Percentiles rank a stretch among this genome's conserved stretches.
Conservation (phyloP, 495 filamentous ascomycete species). For the Neurospora sp. region DNA sequence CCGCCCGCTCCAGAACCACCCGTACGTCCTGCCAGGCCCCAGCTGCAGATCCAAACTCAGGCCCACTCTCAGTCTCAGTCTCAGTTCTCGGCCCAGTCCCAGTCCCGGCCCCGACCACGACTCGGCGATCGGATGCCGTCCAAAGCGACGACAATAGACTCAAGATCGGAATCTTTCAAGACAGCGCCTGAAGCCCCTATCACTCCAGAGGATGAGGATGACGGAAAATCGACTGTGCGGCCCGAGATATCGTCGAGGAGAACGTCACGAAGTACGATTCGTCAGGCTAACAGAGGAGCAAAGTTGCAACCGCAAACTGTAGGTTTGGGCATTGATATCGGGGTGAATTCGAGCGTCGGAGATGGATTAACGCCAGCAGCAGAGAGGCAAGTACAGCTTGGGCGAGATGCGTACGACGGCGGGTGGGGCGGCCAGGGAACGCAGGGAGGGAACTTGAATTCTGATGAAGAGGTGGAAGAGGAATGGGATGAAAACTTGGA, state of each 20-base stretch:
- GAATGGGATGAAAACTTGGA: slow-evolving; percentile 48
- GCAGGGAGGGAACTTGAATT: slow-evolving; percentile 4
- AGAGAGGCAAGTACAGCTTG: slow-evolving; percentile 25
- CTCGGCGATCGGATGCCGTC: slow-evolving; percentile 32
- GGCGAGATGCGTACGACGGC: slow-evolving; percentile 33
- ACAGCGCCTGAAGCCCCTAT: slow-evolving; percentile 56
- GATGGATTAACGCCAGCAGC: slow-evolving; percentile 27
- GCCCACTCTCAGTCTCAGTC: not conserved
- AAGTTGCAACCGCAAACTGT: slow-evolving; percentile 22
- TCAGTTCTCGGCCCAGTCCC: not conserved
- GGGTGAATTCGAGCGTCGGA: slow-evolving; percentile 30
- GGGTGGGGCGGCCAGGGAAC: slow-evolving; percentile 26
- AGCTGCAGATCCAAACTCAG: slow-evolving; percentile 18
- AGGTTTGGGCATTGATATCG: slow-evolving; percentile 36
- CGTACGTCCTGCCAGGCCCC: slow-evolving; percentile 25
- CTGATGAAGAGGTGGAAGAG: slow-evolving; percentile 30
- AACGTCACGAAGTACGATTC: slow-evolving; percentile 31
- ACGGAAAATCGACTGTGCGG: slow-evolving; percentile 34
- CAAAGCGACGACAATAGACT: slow-evolving; percentile 35
- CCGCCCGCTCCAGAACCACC: slow-evolving; percentile 44
- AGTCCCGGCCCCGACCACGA: not conserved
- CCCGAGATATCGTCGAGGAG: slow-evolving; percentile 34
- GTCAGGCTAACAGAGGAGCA: slow-evolving; percentile 25
- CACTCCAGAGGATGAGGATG: slow-evolving; percentile 52
- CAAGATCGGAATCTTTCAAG: slow-evolving; percentile 61